Base-by-base conservation (phyloP, 768 basidiomycete species). In the Mycena leptocephala region DNA sequence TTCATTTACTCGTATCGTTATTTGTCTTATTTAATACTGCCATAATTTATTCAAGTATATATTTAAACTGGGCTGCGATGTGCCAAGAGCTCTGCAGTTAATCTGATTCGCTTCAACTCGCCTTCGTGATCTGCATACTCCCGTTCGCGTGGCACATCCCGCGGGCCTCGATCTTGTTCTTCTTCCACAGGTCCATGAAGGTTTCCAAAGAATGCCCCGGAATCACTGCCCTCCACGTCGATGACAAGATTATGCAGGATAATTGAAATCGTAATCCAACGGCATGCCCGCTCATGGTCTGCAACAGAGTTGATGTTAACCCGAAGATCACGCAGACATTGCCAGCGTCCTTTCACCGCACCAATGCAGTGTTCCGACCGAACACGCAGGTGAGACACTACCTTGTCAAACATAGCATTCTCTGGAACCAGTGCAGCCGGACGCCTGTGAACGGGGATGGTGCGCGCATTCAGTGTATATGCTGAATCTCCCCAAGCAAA, bases 361-460 rank as follows among this genome's bases (percentile, higher is more conserved):
- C 85, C 85, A 79, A 86, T 86, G 64, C 82, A 84, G 67, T 87
- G 85, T 69, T 87, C 84, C 11, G 85, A 87, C 11, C 81, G n/a
- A n/a, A n/a, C n/a, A n/a, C n/a, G n/a, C n/a, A n/a, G n/a, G n/a
- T n/a, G n/a, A n/a, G n/a, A n/a, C 80, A 9, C 86, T 80, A 30
- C 82, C 24, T 76, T 74, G 65, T 86, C 83, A 75, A 85, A 86
- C 26, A 80, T 7, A 3, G 78, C 72, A 79, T 85, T 86, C 18
- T 78, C 71, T 2, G 81, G 79, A 16, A 55, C 30, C 62, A 78
- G 30, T 7, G 84, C 77, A 10, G 82, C 84, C 18, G 86, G 85
- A 48, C 80, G 41, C 55, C 81, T 79, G 74, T 86, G 83, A 16
- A 82, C 74, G 16, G 81, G 79, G 20, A 85, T 82, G 75, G 76